Percentiles rank a stretch among this genome's conserved stretches.
phyloP scores from a whole-genome alignment of 352 stramenopile genomes.

The Phytophthora ramorum region DNA sequence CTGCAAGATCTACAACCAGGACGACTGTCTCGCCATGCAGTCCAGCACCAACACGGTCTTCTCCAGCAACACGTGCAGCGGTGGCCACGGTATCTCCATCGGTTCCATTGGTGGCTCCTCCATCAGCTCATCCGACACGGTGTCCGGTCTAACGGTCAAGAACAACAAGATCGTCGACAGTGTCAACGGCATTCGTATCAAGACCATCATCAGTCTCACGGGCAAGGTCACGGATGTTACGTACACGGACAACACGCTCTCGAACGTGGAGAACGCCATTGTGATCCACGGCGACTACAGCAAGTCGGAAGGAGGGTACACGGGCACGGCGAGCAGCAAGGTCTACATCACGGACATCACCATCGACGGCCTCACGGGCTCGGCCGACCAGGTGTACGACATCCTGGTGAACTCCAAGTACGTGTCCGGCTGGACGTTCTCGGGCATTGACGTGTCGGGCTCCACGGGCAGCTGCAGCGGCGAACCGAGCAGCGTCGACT shows the following conservation, averaged over 20 bases:
- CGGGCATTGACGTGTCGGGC: conserved; percentile 24
- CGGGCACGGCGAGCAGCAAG: conserved; percentile 21
- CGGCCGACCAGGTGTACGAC: conserved; percentile 29
- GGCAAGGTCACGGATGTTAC: conserved; percentile 20
- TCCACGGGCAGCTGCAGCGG: conserved; percentile 26
- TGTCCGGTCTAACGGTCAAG: conserved; percentile 19
- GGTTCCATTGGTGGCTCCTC: conserved; percentile 21
- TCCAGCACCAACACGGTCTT: conserved; percentile 18
- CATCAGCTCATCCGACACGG: conserved; percentile 20
- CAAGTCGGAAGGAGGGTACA: conserved; percentile 35
- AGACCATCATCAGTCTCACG: too few species aligned
- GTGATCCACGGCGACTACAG: conserved; percentile 44
- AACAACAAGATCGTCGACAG: conserved; percentile 36
- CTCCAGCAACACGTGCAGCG: conserved; percentile 13
- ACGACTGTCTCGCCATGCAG: not conserved
- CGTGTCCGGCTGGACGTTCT: conserved; percentile 30
- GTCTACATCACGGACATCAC: conserved; percentile 30
- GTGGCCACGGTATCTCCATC: conserved; percentile 33
- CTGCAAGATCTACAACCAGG: conserved; percentile 33
- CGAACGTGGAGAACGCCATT: conserved; percentile 29
- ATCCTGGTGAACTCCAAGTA: conserved; percentile 26
- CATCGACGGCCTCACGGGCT: conserved; percentile 28
- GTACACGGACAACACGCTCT: conserved; percentile 26
- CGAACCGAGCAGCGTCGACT: conserved; percentile 25
- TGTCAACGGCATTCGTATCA: conserved; percentile 1